Percentiles rank a stretch among this genome's conserved stretches.
These are phyloP conservation scores for Acanthamoeba royreba DNA, from an alignment of 208 protist species.

Conservation along the genomic window DNA sequence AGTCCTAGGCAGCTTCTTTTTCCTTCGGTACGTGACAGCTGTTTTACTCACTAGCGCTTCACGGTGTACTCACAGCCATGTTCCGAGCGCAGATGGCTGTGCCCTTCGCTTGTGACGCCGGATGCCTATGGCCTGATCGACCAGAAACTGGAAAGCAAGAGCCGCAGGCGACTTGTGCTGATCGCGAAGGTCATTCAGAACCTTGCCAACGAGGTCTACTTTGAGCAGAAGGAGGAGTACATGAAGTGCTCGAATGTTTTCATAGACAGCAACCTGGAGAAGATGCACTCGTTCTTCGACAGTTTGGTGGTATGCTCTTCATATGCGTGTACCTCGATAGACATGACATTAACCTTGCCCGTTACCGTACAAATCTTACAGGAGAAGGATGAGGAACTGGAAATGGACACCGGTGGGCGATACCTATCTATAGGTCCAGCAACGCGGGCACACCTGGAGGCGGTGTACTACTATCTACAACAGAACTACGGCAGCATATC, in stretches of 20 bases:
- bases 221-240: conserved; percentile 69
- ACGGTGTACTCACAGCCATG: background rate
- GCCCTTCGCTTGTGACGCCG: conserved; percentile 3
- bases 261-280: conserved; percentile 56
- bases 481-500: conserved; percentile 21
- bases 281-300: conserved; percentile 63
- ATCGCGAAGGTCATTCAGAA: conserved; percentile 73
- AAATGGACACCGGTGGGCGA: background rate
- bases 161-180: conserved; percentile 51
- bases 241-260: conserved; percentile 68
- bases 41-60: background rate
- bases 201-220: conserved; percentile 63
- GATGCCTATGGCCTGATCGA: conserved; percentile 33
- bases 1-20: conserved; percentile 72
- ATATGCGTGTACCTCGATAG: background rate
- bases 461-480: conserved; percentile 23
- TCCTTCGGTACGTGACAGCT: conserved; percentile 55
- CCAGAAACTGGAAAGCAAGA: conserved; percentile 35
- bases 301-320: conserved; percentile 48
- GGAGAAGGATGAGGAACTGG: background rate
- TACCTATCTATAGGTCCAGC: background rate
- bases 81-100: background rate
- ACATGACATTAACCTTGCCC: background rate
- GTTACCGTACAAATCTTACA: background rate
- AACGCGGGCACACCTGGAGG: conserved; percentile 18